Conservation (phyloP, 164 flowering plant genomes). For the Aristolochia contorta region DNA sequence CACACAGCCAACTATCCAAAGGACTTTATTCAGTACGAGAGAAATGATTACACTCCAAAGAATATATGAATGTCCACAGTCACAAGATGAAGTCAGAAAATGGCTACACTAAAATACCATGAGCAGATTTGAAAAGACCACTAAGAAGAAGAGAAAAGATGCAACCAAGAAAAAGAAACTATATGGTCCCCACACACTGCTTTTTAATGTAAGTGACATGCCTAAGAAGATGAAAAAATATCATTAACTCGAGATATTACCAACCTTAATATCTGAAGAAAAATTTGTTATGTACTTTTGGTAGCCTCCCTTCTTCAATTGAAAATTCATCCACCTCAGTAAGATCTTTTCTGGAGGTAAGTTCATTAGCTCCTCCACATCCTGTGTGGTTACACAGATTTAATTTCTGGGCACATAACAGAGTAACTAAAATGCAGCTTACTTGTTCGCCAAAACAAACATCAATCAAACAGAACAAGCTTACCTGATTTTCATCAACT, state of each 20-base stretch:
- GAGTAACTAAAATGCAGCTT: neutral
- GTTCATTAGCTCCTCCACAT: slow-evolving; percentile 71
- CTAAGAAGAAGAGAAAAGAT: too few species aligned
- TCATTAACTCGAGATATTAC: neutral
- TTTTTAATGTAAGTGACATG: too few species aligned
- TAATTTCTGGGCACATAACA: neutral
- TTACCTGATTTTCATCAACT: slow-evolving; percentile 77
- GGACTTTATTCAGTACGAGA: too few species aligned
- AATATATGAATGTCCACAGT: too few species aligned
- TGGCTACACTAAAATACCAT: too few species aligned
- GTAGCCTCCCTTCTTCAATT: slow-evolving; percentile 55
- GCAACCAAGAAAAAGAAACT: too few species aligned
- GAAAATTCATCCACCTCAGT: slow-evolving; percentile 84
- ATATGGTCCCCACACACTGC: too few species aligned
- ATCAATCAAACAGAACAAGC: too few species aligned
- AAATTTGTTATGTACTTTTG: slow-evolving; percentile 54
- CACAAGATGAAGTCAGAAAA: too few species aligned
- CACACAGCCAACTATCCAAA: too few species aligned
- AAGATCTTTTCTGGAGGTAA: slow-evolving; percentile 68
- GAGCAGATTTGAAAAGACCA: too few species aligned
- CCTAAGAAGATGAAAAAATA: neutral
- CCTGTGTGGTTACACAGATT: slow-evolving; percentile 27
- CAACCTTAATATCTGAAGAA: slow-evolving; percentile 84
- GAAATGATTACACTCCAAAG: too few species aligned
- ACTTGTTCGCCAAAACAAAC: neutral